Percentiles rank a stretch among this genome's conserved stretches.
These are phyloP conservation scores for Syzygium aqueum DNA, from an alignment of 345 rosid species.

Conservation along the genomic window DNA sequence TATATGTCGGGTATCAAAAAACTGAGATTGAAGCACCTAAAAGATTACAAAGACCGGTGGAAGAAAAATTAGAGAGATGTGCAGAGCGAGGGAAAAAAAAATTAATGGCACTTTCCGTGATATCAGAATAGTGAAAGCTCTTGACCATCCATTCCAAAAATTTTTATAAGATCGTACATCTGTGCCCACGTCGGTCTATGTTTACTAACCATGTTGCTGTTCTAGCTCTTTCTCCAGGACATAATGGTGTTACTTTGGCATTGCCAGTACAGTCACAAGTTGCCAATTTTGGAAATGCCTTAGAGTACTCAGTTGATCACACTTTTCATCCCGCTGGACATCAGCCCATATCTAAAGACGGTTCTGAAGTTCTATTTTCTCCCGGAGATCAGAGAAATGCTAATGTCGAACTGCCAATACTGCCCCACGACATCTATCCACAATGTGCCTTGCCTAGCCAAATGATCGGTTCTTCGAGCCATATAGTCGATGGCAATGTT, in stretches of 20 bases:
- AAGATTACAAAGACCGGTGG: neutral
- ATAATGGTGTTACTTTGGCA: neutral
- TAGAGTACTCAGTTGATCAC: neutral
- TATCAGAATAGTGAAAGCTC: neutral
- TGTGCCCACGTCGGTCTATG: neutral
- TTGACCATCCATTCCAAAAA: neutral
- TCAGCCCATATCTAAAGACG: too few relatives aligned
- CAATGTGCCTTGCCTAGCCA: too few relatives aligned
- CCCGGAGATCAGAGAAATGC: neutral
- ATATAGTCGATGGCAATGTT: neutral
- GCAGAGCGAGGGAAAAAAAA: neutral
- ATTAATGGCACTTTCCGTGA: too few relatives aligned
- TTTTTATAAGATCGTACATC: neutral
- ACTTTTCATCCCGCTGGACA: too few relatives aligned
- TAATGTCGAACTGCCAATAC: too few relatives aligned
- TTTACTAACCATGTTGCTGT: neutral
- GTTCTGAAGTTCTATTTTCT: too few relatives aligned
- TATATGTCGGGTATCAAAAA: neutral
- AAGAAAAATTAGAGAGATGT: neutral
- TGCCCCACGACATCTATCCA: too few relatives aligned
- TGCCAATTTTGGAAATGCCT: neutral
- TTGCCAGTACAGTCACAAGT: accelerated
- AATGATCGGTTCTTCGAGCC: neutral
- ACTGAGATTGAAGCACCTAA: neutral
- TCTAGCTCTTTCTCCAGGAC: neutral